Conservation (phyloP, 148 eudicot species). For the Arbutus unedo region DNA sequence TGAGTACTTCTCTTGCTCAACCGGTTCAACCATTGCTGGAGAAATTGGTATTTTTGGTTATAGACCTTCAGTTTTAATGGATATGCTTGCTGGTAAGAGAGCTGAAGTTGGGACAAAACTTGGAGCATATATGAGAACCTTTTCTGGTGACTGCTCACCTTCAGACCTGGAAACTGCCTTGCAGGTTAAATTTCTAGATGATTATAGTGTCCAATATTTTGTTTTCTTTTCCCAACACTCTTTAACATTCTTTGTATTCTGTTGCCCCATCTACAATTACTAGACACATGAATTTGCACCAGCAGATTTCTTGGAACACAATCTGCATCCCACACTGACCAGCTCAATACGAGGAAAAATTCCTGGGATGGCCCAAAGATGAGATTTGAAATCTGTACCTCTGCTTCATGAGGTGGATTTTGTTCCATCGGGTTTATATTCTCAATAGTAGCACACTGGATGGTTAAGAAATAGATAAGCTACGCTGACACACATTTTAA, state of each 20-base stretch:
- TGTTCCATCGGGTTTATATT: background rate
- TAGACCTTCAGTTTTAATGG: conserved; percentile 76
- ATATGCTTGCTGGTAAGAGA: conserved; percentile 98
- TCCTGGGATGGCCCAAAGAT: background rate
- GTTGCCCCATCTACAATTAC: background rate
- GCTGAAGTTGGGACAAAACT: conserved; percentile 83
- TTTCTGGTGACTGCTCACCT: conserved; percentile 89
- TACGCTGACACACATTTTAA: background rate
- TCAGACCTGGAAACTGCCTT: conserved; percentile 89
- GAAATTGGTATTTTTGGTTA: conserved; percentile 89
- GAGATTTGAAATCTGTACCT: background rate
- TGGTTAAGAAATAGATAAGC: background rate
- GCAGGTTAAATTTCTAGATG: conserved; percentile 49
- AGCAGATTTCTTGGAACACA: background rate
- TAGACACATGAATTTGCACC: background rate
- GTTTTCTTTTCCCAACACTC: background rate
- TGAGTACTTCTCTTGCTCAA: conserved; percentile 83
- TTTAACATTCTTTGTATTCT: background rate
- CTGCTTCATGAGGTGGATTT: background rate
- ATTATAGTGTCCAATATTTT: background rate
- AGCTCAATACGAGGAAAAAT: background rate
- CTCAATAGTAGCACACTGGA: background rate
- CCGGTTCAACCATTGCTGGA: conserved; percentile 84
- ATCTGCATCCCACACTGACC: conserved; percentile 1
- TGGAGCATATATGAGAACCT: conserved; percentile 84